Conservation (phyloP, 164 flowering plant genomes). For the Aristolochia californica region DNA sequence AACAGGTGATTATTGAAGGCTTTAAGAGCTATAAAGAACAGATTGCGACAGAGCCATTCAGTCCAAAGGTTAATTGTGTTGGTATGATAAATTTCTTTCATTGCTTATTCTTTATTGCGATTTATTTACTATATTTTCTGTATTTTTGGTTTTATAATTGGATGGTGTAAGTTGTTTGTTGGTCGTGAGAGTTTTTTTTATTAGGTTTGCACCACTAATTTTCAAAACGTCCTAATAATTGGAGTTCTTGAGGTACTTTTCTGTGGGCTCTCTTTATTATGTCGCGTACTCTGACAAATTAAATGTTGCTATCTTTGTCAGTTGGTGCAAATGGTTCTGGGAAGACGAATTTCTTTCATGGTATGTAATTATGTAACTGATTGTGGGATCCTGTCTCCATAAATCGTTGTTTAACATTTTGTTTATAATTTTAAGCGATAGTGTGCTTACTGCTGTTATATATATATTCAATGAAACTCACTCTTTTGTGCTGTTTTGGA, state of each 20-base stretch:
- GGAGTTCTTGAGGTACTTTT: too few relatives aligned
- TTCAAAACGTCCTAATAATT: not conserved
- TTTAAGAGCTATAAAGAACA: conserved; percentile 94
- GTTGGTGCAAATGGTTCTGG: conserved; percentile 99
- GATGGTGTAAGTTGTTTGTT: not conserved
- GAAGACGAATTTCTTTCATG: conserved; percentile 93
- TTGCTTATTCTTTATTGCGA: conserved; percentile 1
- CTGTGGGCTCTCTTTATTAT: too few relatives aligned
- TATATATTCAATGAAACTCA: not conserved
- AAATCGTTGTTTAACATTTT: too few relatives aligned
- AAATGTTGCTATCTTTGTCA: conserved; percentile 17
- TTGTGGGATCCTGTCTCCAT: too few relatives aligned
- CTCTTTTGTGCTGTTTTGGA: not conserved
- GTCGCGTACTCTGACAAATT: too few relatives aligned
- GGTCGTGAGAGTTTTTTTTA: not conserved
- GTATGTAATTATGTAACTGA: conserved; percentile 21
- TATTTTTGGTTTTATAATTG: not conserved
- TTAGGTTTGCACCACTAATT: not conserved
- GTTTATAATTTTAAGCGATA: too few relatives aligned
- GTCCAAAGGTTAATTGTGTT: conserved; percentile 89
- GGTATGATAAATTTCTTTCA: conserved; percentile 30
- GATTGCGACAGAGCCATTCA: conserved; percentile 74
- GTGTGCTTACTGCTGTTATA: too few relatives aligned
- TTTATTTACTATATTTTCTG: not conserved
- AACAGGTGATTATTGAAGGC: conserved; percentile 82